A percentile compares a stretch with the other conserved stretches of the same genome.
These are phyloP conservation scores for Gymnopus androsaceus DNA, from an alignment of 1,284 basidiomycete genomes.

Conservation along the genomic window DNA sequence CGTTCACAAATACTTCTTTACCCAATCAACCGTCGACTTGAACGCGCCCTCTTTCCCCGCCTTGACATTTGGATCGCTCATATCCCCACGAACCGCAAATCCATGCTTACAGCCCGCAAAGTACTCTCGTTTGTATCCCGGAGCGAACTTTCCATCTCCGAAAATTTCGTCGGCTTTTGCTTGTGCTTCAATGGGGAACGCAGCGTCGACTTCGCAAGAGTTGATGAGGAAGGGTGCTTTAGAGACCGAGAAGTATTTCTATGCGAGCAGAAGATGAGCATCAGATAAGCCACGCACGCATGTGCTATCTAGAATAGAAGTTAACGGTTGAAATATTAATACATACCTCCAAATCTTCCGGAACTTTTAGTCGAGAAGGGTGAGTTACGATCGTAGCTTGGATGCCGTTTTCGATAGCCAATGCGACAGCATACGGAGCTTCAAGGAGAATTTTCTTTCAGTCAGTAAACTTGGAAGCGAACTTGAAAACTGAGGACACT, in stretches of 20 bases:
- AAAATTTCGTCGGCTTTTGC: slow-evolving; percentile 57
- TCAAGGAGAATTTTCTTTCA: background rate
- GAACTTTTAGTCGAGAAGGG: slow-evolving; percentile 66
- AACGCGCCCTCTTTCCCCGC: slow-evolving; percentile 66
- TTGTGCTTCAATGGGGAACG: slow-evolving; percentile 51
- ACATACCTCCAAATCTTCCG: slow-evolving; percentile 33
- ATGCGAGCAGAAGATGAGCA: background rate
- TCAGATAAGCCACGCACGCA: too few species aligned
- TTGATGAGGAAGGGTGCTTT: slow-evolving; percentile 65
- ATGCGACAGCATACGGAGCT: slow-evolving; percentile 64
- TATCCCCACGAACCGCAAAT: slow-evolving; percentile 60
- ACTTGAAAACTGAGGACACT: too few species aligned
- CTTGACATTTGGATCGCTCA: slow-evolving; percentile 46
- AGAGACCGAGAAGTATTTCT: slow-evolving; percentile 51
- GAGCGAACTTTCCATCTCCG: slow-evolving; percentile 44
- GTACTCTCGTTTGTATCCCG: slow-evolving; percentile 57
- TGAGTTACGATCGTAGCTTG: slow-evolving; percentile 60
- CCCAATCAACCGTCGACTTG: slow-evolving; percentile 54
- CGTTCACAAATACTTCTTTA: slow-evolving; percentile 38
- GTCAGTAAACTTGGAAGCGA: background rate
- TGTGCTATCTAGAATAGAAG: background rate
- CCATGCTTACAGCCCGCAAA: slow-evolving; percentile 62
- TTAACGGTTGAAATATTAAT: background rate
- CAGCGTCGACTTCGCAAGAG: slow-evolving; percentile 53
- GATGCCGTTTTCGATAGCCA: slow-evolving; percentile 62